Base-by-base conservation (phyloP, 2,329 filamentous ascomycete species). In the Ophiostoma sp. region DNA sequence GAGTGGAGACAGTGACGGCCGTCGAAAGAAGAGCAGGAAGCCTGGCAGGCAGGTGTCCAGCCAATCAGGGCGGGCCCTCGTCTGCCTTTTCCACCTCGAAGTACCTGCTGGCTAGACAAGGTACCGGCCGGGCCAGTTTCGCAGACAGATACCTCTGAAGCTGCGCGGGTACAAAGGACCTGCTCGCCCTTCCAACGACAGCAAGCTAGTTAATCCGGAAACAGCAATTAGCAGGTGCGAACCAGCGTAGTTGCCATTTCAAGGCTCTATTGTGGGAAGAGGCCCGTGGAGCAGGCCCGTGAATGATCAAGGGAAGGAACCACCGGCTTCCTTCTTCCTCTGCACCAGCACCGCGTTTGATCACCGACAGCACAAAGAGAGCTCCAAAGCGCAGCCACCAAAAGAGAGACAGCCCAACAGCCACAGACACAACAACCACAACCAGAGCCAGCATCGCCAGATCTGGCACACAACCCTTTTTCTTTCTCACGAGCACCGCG, bases 191-290 rank as follows among this genome's bases (percentile, higher is more conserved):
- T 38, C 55, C 55, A 60, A 60, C 55, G 27, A 11, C 52, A 60
- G 38, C 38, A 14, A 40, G 49, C 49, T 55, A 55, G 49, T 55
- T 62, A 41, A 42, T 42, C 60, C 60, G 60, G 60, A 63, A 63
- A 42, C 40, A 63, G 60, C 60, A 42, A 42, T 18, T 16, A 41
- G 58, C 58, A 63, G 60, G 60, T 63, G 60, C 60, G 60, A 62
- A 5, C 38, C 7, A 42, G 38, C n/a, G 60, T 63, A 63, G 40
- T 42, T 63, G 60, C 60, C 60, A 42, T 41, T 41, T 63, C 18
- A 63, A 63, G 40, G 60, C 16, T 18, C 3, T 60, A n/a, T 27
- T 63, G 60, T 44, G 40, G 60, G 16, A 38, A 60, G 27, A 60
- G 55, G 55, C 27, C 52, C 40, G 60, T 18, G 38, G 18, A 52